phyloP scores from a whole-genome alignment of 2,329 filamentous ascomycete genomes.

The Monosporascus sp. region DNA sequence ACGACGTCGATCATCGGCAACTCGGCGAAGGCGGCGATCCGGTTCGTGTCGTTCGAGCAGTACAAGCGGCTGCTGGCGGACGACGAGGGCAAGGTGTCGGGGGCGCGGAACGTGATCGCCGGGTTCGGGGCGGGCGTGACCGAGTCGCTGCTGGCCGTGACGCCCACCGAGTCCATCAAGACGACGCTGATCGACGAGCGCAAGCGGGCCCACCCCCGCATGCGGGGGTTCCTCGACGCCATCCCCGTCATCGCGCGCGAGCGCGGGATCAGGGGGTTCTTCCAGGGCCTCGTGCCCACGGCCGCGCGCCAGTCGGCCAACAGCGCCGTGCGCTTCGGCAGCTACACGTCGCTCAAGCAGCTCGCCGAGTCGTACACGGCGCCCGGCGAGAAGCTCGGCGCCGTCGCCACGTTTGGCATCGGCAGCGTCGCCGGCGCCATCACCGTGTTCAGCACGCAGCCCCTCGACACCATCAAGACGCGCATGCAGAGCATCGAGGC shows the following conservation, averaged over 20 bases:
- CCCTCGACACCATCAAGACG: conserved; percentile 92
- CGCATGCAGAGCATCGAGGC: conserved; percentile 96
- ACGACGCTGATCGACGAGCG: conserved; percentile 97
- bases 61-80: conserved; percentile 83
- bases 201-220: conserved; percentile 76
- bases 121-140: conserved; percentile 94
- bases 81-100: conserved; percentile 79
- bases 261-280: conserved; percentile 84
- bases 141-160: conserved; percentile 88
- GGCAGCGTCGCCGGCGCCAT: conserved; percentile 85
- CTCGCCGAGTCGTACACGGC: conserved; percentile 87
- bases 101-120: conserved; percentile 84
- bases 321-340: conserved; percentile 83
- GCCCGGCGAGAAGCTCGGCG: conserved; percentile 90
- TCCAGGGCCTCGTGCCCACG: conserved; percentile 93
- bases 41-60: conserved; percentile 93
- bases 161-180: conserved; percentile 97
- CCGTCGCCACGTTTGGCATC: conserved; percentile 82
- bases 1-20: conserved; percentile 96
- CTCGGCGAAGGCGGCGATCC: conserved; percentile 90
- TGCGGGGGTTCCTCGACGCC: conserved; percentile 89
- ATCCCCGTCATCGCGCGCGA: conserved; percentile 82
- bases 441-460: conserved; percentile 74
- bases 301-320: conserved; percentile 94
- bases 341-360: conserved; percentile 87